Conservation (phyloP, 371 early-diverging fungal species). For the Chytridiales sp. region DNA sequence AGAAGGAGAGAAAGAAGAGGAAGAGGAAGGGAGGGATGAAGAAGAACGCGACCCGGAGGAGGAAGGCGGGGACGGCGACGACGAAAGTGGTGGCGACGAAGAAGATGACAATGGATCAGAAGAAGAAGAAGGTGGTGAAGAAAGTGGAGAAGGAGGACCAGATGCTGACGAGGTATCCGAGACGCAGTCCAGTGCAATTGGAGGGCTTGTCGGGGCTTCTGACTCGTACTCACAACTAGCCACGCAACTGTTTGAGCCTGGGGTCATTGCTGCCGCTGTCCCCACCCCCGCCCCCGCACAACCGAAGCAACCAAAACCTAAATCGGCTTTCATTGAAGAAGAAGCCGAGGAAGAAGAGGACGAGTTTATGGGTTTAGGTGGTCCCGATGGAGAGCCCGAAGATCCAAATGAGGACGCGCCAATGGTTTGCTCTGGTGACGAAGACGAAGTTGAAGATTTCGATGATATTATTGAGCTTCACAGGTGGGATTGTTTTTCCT, state of each 20-base stretch:
- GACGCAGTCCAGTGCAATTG: neutral
- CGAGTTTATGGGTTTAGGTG: slow-evolving; percentile 46
- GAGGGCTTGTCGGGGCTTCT: neutral
- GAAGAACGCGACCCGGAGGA: neutral
- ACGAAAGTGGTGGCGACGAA: neutral
- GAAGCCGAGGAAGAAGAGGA: slow-evolving; percentile 50
- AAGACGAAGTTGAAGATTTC: slow-evolving; percentile 31
- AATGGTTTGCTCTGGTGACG: slow-evolving; percentile 31
- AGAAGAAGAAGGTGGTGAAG: slow-evolving; percentile 6
- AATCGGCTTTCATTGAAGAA: slow-evolving; percentile 38
- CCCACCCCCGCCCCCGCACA: neutral
- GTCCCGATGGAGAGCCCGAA: slow-evolving; percentile 40
- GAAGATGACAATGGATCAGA: slow-evolving; percentile 14
- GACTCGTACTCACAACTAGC: neutral
- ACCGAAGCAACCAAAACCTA: slow-evolving; percentile 11
- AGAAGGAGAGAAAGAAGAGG: neutral
- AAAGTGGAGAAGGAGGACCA: neutral
- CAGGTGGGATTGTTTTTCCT: slow-evolving; percentile 8
- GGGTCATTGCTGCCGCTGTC: neutral
- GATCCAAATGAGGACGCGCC: slow-evolving; percentile 24
- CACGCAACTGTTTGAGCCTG: neutral
- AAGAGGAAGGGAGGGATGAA: neutral
- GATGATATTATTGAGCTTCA: slow-evolving; percentile 32
- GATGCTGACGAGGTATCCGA: slow-evolving; percentile 8
- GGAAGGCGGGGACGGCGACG: neutral